Percentiles rank a stretch among this genome's conserved stretches.
Conservation (phyloP, 2,329 filamentous ascomycete species). For the Calonectria pteridis region DNA sequence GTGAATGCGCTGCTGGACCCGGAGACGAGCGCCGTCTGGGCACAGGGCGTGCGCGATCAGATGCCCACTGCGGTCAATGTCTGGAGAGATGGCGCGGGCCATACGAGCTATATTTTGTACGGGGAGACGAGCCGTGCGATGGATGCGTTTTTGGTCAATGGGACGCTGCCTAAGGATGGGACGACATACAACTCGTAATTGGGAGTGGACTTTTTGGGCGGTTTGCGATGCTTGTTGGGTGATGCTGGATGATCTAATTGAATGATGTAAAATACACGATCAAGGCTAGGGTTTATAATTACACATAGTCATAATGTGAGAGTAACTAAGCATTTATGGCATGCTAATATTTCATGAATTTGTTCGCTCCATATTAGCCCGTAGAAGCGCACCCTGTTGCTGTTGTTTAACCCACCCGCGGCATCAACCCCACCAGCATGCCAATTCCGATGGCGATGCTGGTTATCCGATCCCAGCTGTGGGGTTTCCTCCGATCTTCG, state of each 20-base stretch:
- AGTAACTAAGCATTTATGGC: not conserved
- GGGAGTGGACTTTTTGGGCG: not conserved
- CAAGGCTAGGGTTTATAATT: not conserved
- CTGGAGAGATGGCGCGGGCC: conserved; percentile 39
- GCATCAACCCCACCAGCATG: not conserved
- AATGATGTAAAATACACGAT: not conserved
- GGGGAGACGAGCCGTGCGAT: conserved; percentile 40
- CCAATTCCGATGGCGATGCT: not conserved
- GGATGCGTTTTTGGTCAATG: conserved; percentile 35
- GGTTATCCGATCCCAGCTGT: not conserved
- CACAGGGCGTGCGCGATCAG: conserved; percentile 36
- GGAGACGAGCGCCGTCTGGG: conserved; percentile 35
- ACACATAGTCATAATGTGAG: not conserved
- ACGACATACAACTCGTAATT: conserved; percentile 33
- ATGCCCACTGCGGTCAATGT: conserved; percentile 38
- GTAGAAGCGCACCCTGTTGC: too few relatives aligned
- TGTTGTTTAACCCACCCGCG: not conserved
- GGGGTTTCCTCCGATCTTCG: not conserved
- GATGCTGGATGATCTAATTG: not conserved
- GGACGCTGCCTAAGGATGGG: conserved; percentile 38
- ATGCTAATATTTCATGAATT: not conserved
- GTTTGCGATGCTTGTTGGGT: not conserved
- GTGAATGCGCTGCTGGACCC: conserved; percentile 37
- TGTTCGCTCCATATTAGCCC: not conserved
- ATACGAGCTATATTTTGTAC: conserved; percentile 35